Evolutionary conservation across 108 stramenopile species (phyloP).

Genomic region (Nitzschia sp.): DNA sequence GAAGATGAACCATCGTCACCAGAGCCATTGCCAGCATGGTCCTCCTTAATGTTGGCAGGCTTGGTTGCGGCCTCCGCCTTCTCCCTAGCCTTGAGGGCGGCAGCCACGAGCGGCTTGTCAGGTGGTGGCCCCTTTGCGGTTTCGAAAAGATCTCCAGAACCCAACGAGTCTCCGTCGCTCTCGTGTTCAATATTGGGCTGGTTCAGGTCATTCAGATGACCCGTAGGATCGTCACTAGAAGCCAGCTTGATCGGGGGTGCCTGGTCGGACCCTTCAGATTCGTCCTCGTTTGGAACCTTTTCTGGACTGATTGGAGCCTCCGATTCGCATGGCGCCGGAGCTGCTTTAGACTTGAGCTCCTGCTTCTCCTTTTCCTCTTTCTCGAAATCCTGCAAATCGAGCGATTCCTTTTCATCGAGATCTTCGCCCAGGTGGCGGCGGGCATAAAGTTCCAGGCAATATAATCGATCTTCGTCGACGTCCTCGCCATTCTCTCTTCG

Average conservation of each 20-base stretch:
- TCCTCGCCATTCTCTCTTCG: constrained; percentile 8
- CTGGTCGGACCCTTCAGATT: neutral
- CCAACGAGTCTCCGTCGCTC: neutral
- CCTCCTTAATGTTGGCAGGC: too few relatives aligned
- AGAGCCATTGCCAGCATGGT: too few relatives aligned
- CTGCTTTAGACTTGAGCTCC: neutral
- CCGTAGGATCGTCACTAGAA: neutral
- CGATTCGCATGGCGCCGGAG: neutral
- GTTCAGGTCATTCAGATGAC: neutral
- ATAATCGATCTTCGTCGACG: constrained; percentile 11
- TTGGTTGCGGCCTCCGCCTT: neutral
- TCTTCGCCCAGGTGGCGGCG: neutral
- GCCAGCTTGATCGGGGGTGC: neutral
- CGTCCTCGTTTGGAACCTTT: neutral
- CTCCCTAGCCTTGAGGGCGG: neutral
- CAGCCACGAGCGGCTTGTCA: neutral
- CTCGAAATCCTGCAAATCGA: neutral
- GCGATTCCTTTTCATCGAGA: neutral
- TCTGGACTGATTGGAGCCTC: neutral
- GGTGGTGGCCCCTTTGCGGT: neutral
- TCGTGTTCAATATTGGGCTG: neutral
- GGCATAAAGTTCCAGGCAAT: neutral
- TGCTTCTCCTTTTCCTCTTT: neutral
- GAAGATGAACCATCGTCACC: neutral
- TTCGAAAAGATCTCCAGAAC: neutral